Base-by-base conservation (phyloP, 2,329 filamentous ascomycete species). In the Niveomyces coronatus region DNA sequence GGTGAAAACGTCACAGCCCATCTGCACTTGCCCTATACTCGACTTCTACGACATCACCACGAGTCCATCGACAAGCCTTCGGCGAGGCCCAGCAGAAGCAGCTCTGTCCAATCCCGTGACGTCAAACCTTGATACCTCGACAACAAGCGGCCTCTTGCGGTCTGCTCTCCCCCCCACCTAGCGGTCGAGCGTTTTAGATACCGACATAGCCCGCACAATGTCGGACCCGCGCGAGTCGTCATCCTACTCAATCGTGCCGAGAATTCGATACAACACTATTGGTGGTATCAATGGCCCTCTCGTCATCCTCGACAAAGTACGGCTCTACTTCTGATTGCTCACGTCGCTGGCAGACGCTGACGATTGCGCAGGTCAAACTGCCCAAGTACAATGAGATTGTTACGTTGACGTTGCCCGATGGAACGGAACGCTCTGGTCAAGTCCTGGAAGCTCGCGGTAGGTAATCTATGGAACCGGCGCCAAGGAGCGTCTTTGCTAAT, bases 371-470 rank as follows among this genome's bases (percentile, higher is more conserved):
- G 85, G 86, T 98, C 71, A 98, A 98, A 82, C 93, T 87, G 63
- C 91, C 91, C 47, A 75, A 79, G 60, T 98, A 85, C 74, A 96
- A 95, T 65, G 91, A 98, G 68, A 98, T 98, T 61, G 91, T 98
- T 49, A 87, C 83, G 46, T 67, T 98, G 62, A 96, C 89, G 26
- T 79, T 98, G 46, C 86, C 91, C 49, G 91, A 98, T 81, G 91
- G 91, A 62, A 82, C 86, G 34, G 79, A 89, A 66, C 77, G 91
- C 56, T 88, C 86, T 58, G 91, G 93, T 49, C 91, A 96, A 65
- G 91, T 98, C 50, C 71, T 98, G 51, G 93, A 98, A 70, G 91
- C 91, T 63, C 82, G 89, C 84, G 91, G 89, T 94, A 68, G 54
- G 56, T 49, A 42, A n/a, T n/a, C n/a, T n/a, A n/a, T n/a, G n/a